Base-by-base conservation (phyloP, 352 stramenopile species). In the Discostella stelligera region DNA sequence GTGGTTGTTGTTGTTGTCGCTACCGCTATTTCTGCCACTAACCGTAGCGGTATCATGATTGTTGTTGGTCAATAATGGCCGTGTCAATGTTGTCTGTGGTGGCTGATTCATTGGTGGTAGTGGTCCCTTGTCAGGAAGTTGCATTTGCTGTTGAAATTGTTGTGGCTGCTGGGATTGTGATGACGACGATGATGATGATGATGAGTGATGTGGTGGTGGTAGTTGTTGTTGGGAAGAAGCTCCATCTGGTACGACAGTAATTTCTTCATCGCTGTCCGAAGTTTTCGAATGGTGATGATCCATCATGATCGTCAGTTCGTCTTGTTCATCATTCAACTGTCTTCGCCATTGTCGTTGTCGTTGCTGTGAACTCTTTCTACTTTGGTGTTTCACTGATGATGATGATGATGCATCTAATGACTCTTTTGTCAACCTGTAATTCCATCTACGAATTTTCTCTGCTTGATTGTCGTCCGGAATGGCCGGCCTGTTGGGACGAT, bases 381-480 rank as follows among this genome's bases (percentile, higher is more conserved):
- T 16, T 18, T 59, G 20, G 39, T 59, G 14, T 5, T 52, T 2
- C 44, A 16, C 44, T 25, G 52, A 39, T 6, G 21, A 37, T 10
- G 53, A 44, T 14, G 53, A 60, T 8, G 53, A 25, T 30, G 8
- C 1, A 20, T 60, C 0, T 25, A 60, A 30, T 23, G 44, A 44
- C 21, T 60, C 53, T 7, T 60, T 23, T 23, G 44, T 21, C 10
- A 44, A 23, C 10, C 53, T 25, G 1, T 1, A 6, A 60, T 60
- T 39, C 53, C 53, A 60, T 10, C 53, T n/a, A 16, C 53, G 53
- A 44, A 60, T 60, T 23, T 60, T 60, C 53, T 60, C 53, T 11
- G 9, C 21, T 44, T 44, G 53, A 41, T 60, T 44, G 6, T 25
- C 53, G 44, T 60, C 53, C 23, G 30, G 53, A 18, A 60, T 44